phyloP scores from a whole-genome alignment of 345 rosid species.

The Salix koriyanagi region DNA sequence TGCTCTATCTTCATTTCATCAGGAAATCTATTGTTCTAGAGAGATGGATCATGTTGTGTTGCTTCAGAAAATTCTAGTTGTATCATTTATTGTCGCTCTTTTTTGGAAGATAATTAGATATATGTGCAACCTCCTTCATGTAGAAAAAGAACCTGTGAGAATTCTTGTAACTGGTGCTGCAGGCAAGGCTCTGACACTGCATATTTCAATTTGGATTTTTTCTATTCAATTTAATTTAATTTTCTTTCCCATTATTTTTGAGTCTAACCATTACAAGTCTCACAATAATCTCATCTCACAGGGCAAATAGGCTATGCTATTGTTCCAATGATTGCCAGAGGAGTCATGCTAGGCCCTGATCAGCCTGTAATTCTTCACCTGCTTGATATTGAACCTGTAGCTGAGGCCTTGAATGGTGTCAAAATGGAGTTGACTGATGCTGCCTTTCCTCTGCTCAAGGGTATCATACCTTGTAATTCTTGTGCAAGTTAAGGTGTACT shows the following conservation, averaged over 20 bases:
- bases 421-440: constrained; percentile 79
- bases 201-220: not conserved
- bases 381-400: constrained; percentile 67
- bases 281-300: constrained; percentile 18
- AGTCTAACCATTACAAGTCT: too few species aligned
- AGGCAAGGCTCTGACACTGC: constrained; percentile 38
- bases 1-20: constrained; percentile 10
- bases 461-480: constrained; percentile 5
- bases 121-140: constrained; percentile 46
- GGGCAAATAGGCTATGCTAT: constrained; percentile 90
- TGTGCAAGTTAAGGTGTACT: not conserved
- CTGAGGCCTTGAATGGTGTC: constrained; percentile 57
- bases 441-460: constrained; percentile 77
- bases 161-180: constrained; percentile 76
- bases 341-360: constrained; percentile 71
- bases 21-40: not conserved
- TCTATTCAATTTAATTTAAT: not conserved
- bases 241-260: too few species aligned
- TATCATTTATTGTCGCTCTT: constrained; percentile 37
- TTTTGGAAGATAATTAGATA: constrained; percentile 54
- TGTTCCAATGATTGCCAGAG: constrained; percentile 80
- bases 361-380: constrained; percentile 79
- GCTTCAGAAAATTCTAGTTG: constrained; percentile 49
- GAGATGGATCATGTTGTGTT: constrained; percentile 19
- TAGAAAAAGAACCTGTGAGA: constrained; percentile 57